phyloP scores from a whole-genome alignment of 139 green algal species.

The Chlamydomonas sphaeroides region DNA sequence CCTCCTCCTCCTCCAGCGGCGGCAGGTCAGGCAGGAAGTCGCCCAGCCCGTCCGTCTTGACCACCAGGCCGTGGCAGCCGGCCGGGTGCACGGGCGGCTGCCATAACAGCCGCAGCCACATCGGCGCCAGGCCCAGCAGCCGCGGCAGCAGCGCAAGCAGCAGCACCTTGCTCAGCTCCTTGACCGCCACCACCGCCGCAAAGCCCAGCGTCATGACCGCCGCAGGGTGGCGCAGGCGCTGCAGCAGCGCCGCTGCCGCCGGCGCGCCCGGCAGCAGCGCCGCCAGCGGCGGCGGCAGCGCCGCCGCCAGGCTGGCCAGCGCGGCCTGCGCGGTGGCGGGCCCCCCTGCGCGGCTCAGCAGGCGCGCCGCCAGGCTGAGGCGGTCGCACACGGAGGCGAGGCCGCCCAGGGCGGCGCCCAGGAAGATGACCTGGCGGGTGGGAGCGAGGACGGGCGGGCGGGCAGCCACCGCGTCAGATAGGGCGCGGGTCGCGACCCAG shows the following conservation, averaged over 20 bases:
- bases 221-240: too few relatives aligned
- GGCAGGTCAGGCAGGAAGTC: too few relatives aligned
- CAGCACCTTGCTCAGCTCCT: conserved; percentile 8
- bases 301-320: neutral
- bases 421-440: conserved; percentile 21
- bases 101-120: neutral
- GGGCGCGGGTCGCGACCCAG: too few relatives aligned
- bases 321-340: too few relatives aligned
- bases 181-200: neutral
- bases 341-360: neutral
- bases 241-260: too few relatives aligned
- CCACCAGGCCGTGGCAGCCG: neutral
- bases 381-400: neutral
- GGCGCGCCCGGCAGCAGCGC: too few relatives aligned
- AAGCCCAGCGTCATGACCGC: too few relatives aligned
- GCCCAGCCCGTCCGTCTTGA: too few relatives aligned
- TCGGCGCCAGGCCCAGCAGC: neutral
- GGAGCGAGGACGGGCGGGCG: too few relatives aligned
- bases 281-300: neutral
- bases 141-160: conserved; percentile 9
- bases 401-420: conserved; percentile 9
- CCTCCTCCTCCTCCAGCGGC: neutral
- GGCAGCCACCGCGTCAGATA: too few relatives aligned
- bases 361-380: neutral
- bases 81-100: conserved; percentile 24